Percentiles rank a stretch among this genome's conserved stretches.
These are phyloP conservation scores for Erythrophleum fordii DNA, from an alignment of 306 rosid genomes.

Conservation along the genomic window DNA sequence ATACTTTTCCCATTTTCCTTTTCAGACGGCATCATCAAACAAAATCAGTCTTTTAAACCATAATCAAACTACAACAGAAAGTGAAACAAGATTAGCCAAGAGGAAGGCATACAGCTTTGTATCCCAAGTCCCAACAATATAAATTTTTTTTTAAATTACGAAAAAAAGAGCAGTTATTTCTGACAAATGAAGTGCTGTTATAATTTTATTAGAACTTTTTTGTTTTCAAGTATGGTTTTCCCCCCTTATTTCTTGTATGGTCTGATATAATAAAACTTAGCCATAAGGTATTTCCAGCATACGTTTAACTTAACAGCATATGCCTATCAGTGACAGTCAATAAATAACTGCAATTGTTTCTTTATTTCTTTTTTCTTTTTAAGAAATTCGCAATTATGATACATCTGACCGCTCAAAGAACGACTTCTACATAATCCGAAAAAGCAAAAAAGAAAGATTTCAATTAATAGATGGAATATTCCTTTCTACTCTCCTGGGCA, in stretches of 20 bases:
- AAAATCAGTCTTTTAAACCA: background rate
- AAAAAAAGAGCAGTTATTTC: background rate
- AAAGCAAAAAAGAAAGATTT: background rate
- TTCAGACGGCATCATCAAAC: constrained; percentile 46
- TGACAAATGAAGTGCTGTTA: background rate
- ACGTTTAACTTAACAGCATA: background rate
- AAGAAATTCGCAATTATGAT: background rate
- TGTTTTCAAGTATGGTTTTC: background rate
- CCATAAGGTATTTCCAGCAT: background rate
- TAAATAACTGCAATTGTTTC: background rate
- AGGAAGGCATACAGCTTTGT: no score
- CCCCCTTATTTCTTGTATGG: background rate
- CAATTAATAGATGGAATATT: background rate
- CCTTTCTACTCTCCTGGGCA: background rate
- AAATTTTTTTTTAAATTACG: no score
- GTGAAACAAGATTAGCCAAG: background rate
- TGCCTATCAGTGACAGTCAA: background rate
- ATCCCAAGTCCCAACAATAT: no score
- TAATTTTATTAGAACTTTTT: background rate
- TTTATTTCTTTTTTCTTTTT: no score
- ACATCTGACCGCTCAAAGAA: background rate
- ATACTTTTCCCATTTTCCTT: constrained; percentile 48
- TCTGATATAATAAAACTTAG: background rate
- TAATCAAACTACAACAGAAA: constrained; percentile 29
- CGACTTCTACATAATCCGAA: background rate